phyloP scores from a whole-genome alignment of 495 filamentous ascomycete genomes.

The Filosporella fistucella region DNA sequence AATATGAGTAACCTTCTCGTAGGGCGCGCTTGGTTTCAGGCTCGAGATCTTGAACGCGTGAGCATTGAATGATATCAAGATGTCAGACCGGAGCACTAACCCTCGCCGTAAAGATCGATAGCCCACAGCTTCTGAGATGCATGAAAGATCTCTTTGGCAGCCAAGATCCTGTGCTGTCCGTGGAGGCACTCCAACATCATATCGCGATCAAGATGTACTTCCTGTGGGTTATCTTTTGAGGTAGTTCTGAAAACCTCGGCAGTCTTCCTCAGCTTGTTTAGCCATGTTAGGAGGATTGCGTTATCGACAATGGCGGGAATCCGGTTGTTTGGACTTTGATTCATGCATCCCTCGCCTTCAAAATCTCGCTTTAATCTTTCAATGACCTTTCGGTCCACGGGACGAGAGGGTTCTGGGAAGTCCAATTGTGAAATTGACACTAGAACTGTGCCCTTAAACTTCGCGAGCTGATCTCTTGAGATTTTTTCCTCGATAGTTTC shows the following conservation, averaged over 20 bases:
- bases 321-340: constrained; percentile 1
- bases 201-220: not conserved
- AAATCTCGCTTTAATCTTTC: constrained; percentile 10
- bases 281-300: constrained; percentile 1
- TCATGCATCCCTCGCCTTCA: constrained; percentile 10
- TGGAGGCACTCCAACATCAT: constrained; percentile 14
- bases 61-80: too few relatives aligned
- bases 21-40: constrained; percentile 7
- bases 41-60: constrained; percentile 6
- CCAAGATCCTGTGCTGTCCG: constrained; percentile 13
- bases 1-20: constrained; percentile 15
- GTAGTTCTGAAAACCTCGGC: constrained; percentile 5
- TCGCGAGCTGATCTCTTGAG: constrained; percentile 8
- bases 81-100: too few relatives aligned
- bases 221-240: not conserved
- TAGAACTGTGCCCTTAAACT: constrained; percentile 7
- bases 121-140: constrained; percentile 7
- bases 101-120: constrained; percentile 12
- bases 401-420: constrained; percentile 4
- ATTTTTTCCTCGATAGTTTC: constrained; percentile 9
- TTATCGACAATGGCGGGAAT: constrained; percentile 16
- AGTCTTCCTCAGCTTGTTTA: constrained; percentile 4
- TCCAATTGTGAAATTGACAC: constrained; percentile 7
- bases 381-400: constrained; percentile 11
- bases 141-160: constrained; percentile 8